phyloP scores from a whole-genome alignment of 768 basidiomycete species.

The Coprinopsis marcescibilis region DNA sequence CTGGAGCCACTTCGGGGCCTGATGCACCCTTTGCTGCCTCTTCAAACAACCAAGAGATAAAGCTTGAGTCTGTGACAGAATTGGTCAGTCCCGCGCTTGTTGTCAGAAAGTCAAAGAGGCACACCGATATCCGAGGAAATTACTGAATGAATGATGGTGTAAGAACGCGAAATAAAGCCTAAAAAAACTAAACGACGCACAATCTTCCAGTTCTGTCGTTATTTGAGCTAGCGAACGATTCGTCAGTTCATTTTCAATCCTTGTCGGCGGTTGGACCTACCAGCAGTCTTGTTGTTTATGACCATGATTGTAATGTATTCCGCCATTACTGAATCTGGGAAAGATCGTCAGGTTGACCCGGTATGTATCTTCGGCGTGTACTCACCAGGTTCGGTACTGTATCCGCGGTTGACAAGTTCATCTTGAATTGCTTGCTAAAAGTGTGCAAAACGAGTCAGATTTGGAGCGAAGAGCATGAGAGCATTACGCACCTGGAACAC shows the following conservation, averaged over 20 bases:
- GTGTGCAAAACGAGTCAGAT: constrained; percentile 7
- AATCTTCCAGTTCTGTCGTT: constrained; percentile 79
- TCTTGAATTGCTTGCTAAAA: constrained; percentile 70
- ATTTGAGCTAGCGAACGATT: constrained; percentile 59
- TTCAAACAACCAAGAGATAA: constrained; percentile 85
- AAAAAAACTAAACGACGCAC: constrained; percentile 33
- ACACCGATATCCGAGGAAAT: constrained; percentile 54
- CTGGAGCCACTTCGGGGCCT: constrained; percentile 39
- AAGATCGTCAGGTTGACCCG: constrained; percentile 10
- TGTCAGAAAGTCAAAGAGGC: constrained; percentile 15
- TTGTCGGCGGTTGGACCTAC: constrained; percentile 33
- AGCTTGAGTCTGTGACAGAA: constrained; percentile 56
- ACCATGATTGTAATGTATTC: constrained; percentile 96
- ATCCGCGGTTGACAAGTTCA: constrained; percentile 72
- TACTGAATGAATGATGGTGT: constrained; percentile 13
- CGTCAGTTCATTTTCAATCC: constrained; percentile 15
- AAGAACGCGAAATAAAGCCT: constrained; percentile 7
- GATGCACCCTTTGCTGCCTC: constrained; percentile 70
- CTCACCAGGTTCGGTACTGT: constrained; percentile 71
- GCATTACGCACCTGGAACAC: constrained; percentile 55
- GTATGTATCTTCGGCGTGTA: constrained; percentile 8
- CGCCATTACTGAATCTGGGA: constrained; percentile 80
- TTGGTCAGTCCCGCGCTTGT: constrained; percentile 10
- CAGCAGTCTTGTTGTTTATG: constrained; percentile 82
- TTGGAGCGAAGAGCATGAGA: background rate